phyloP scores from a whole-genome alignment of 2,329 filamentous ascomycete genomes.

The Albophoma yamanashiensis region DNA sequence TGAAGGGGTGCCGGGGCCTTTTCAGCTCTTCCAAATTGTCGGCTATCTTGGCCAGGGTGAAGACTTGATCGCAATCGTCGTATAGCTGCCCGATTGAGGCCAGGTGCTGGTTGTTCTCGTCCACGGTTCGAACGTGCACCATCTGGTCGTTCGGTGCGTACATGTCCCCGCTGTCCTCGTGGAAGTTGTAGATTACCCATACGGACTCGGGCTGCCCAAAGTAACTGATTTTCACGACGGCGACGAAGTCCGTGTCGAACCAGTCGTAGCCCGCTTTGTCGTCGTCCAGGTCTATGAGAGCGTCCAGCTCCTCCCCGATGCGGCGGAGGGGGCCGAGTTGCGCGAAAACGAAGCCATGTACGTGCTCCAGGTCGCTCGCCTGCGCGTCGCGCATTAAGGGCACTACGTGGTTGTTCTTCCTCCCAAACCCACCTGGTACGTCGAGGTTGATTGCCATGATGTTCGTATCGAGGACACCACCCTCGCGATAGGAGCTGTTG shows the following conservation, averaged over 20 bases:
- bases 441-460: background rate
- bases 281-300: background rate
- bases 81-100: background rate
- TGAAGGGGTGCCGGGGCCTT: background rate
- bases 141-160: background rate
- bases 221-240: background rate
- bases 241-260: background rate
- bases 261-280: background rate
- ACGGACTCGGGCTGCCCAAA: background rate
- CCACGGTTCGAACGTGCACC: background rate
- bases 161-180: background rate
- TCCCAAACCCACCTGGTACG: background rate
- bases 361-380: background rate
- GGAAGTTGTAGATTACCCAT: background rate
- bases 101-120: background rate
- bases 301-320: accelerated
- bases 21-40: background rate
- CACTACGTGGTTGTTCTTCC: background rate
- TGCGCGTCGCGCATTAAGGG: background rate
- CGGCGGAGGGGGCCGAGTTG: background rate
- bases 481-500: background rate
- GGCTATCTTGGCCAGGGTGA: background rate
- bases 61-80: background rate
- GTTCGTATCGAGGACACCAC: background rate
- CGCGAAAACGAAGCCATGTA: background rate